Percentiles rank a stretch among this genome's conserved stretches.
Conservation (phyloP, 345 rosid species). For the Limnanthes douglasii region DNA sequence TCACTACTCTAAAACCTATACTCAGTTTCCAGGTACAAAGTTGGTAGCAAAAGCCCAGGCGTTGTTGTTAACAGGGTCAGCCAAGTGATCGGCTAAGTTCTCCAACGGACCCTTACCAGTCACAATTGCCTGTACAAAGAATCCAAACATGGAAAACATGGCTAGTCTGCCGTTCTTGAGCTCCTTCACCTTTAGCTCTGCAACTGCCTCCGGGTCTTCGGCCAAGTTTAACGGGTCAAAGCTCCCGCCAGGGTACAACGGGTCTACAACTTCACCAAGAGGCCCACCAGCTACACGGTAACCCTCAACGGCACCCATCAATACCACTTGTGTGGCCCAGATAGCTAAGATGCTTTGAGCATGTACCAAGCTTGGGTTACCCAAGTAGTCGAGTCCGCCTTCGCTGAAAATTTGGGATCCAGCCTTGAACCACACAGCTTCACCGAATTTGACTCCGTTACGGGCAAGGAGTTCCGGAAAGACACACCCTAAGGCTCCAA, state of each 20-base stretch:
- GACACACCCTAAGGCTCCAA: slow-evolving; percentile 65
- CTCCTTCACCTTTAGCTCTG: slow-evolving; percentile 74
- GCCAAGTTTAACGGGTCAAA: slow-evolving; percentile 72
- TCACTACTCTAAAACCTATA: too few relatives aligned
- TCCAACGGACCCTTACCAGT: slow-evolving; percentile 71
- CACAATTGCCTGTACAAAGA: slow-evolving; percentile 80
- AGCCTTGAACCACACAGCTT: slow-evolving; percentile 22
- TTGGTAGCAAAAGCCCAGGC: slow-evolving; percentile 85
- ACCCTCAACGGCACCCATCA: slow-evolving; percentile 77
- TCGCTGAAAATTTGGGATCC: slow-evolving; percentile 62
- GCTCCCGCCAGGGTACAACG: slow-evolving; percentile 70
- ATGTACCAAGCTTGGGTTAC: slow-evolving; percentile 71
- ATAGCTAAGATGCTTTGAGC: slow-evolving; percentile 77
- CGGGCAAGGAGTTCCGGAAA: slow-evolving; percentile 44
- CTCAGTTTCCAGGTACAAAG: slow-evolving; percentile 84
- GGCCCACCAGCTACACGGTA: slow-evolving; percentile 65
- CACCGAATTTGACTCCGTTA: slow-evolving; percentile 19
- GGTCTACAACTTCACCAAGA: slow-evolving; percentile 53
- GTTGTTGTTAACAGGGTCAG: slow-evolving; percentile 78
- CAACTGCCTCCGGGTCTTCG: slow-evolving; percentile 75
- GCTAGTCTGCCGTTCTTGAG: slow-evolving; percentile 72
- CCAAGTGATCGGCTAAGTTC: slow-evolving; percentile 75
- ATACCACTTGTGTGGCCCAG: slow-evolving; percentile 51
- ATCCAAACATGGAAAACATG: slow-evolving; percentile 82
- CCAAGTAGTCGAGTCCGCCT: slow-evolving; percentile 80